These are phyloP conservation scores for Auricularia sp. DNA, from an alignment of 768 basidiomycete genomes.

Conservation along the genomic window DNA sequence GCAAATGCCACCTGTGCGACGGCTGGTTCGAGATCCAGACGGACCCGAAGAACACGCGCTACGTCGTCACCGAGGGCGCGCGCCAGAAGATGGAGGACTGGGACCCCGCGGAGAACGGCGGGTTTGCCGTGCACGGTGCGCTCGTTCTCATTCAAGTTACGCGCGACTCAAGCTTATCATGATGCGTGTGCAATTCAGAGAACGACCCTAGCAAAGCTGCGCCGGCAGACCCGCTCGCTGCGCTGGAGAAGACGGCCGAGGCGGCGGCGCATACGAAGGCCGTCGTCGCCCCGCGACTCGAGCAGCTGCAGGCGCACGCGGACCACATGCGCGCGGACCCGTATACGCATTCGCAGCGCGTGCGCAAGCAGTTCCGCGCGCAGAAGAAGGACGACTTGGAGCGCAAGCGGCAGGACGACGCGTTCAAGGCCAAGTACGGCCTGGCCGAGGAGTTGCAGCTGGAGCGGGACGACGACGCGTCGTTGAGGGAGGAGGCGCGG, in stretches of 20 bases:
- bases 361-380: conserved; percentile 73
- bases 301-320: conserved; percentile 65
- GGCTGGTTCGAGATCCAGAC: conserved; percentile 99
- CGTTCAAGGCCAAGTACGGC: conserved; percentile 64
- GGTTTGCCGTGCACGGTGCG: conserved; percentile 76
- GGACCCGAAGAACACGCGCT: conserved; percentile 94
- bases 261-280: conserved; percentile 62
- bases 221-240: conserved; percentile 74
- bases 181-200: conserved; percentile 31
- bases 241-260: conserved; percentile 80
- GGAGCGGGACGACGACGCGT: conserved; percentile 49
- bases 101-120: conserved; percentile 94
- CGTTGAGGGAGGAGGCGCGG: conserved; percentile 46
- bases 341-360: conserved; percentile 62
- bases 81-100: conserved; percentile 91
- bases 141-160: conserved; percentile 8
- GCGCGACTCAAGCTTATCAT: not conserved
- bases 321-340: conserved; percentile 80
- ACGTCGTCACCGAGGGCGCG: conserved; percentile 89
- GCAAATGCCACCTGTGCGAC: conserved; percentile 94
- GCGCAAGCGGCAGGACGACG: conserved; percentile 59
- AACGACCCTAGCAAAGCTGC: conserved; percentile 49
- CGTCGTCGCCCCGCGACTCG: conserved; percentile 70
- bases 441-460: conserved; percentile 60
- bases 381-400: conserved; percentile 73